A percentile compares a stretch with the other conserved stretches of the same genome.
These are phyloP conservation scores for Oehlia diaphana DNA, from an alignment of 192 early-diverging fungal species.

Conservation along the genomic window DNA sequence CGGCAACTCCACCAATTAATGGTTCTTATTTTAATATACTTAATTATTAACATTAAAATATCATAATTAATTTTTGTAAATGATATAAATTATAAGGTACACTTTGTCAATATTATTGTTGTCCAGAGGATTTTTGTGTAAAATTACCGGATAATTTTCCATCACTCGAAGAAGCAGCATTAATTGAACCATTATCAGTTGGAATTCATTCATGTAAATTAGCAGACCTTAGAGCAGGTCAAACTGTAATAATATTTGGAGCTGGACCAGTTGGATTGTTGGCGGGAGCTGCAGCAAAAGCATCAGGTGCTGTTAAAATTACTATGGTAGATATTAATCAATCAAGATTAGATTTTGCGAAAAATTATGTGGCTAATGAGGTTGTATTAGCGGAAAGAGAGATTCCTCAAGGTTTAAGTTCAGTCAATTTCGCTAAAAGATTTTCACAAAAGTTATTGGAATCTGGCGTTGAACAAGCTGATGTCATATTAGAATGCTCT, in stretches of 20 bases:
- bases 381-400: not conserved
- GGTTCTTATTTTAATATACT: constrained; percentile 15
- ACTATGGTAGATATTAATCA: constrained; percentile 39
- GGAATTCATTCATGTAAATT: constrained; percentile 41
- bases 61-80: not conserved
- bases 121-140: constrained; percentile 45
- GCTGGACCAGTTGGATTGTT: constrained; percentile 50
- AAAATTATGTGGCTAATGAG: constrained; percentile 35
- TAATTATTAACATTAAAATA: not conserved
- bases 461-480: constrained; percentile 27
- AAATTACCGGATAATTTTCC: constrained; percentile 40
- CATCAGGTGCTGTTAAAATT: constrained; percentile 41
- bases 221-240: constrained; percentile 35
- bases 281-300: constrained; percentile 43
- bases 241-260: constrained; percentile 47
- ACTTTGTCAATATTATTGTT: constrained; percentile 44
- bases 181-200: constrained; percentile 48
- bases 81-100: constrained; percentile 22
- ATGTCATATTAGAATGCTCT: constrained; percentile 43
- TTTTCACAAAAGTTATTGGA: not conserved
- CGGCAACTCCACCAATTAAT: constrained; percentile 47
- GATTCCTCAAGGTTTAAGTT: not conserved
- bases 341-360: constrained; percentile 41
- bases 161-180: constrained; percentile 42
- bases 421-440: constrained; percentile 28